Percentiles rank a stretch among this genome's conserved stretches.
phyloP scores from a whole-genome alignment of 2,329 filamentous ascomycete species.

The Trichophyton mentagrophytes region DNA sequence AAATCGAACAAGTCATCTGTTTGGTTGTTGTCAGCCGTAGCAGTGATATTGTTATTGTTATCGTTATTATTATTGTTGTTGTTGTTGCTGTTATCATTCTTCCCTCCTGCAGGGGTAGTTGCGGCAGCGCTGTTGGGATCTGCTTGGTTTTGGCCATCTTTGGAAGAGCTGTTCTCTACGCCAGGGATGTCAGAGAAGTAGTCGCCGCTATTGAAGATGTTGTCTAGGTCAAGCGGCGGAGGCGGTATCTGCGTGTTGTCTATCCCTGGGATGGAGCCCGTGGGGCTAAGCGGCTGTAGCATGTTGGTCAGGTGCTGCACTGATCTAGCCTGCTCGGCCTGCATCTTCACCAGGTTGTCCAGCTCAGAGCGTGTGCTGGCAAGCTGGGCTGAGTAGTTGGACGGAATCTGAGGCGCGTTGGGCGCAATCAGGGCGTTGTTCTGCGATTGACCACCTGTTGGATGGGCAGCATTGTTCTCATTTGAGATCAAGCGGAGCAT shows the following conservation, averaged over 20 bases:
- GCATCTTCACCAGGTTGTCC: conserved; percentile 63
- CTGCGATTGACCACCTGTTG: conserved; percentile 22
- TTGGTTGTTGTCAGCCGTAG: conserved; percentile 13
- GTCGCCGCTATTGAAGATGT: conserved; percentile 45
- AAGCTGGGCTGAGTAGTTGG: conserved; percentile 38
- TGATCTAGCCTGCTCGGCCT: conserved; percentile 63
- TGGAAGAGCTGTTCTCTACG: conserved; percentile 19
- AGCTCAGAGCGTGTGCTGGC: conserved; percentile 61
- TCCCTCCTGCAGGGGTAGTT: neutral
- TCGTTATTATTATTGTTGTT: neutral
- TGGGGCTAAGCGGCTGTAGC: conserved; percentile 68
- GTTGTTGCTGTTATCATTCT: neutral
- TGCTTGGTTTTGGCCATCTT: conserved; percentile 13
- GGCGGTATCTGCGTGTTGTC: conserved; percentile 27
- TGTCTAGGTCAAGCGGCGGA: conserved; percentile 42
- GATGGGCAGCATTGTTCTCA: conserved; percentile 33
- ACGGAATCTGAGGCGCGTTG: conserved; percentile 42
- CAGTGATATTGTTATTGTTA: conserved; percentile 11
- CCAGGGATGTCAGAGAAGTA: conserved; percentile 38
- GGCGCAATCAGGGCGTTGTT: conserved; percentile 49
- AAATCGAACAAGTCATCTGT: conserved; percentile 33
- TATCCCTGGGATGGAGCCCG: conserved; percentile 62
- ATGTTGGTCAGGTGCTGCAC: conserved; percentile 63
- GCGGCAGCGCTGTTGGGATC: conserved; percentile 10
- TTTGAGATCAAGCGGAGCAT: conserved; percentile 37